phyloP scores from a whole-genome alignment of 2,329 filamentous ascomycete genomes.

The Teratosphaeriaceae sp. region DNA sequence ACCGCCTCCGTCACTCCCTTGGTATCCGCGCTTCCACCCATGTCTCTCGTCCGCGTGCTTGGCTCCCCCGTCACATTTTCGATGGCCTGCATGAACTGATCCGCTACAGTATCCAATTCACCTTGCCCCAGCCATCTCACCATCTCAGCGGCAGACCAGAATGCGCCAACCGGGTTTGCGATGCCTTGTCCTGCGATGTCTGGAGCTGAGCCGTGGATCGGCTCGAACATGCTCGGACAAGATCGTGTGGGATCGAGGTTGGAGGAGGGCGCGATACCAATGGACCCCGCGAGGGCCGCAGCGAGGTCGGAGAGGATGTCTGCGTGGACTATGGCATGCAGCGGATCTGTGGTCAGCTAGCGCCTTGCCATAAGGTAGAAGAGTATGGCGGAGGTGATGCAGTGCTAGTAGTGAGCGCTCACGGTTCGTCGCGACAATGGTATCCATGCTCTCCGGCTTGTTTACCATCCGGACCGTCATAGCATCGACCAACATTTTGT shows the following conservation, averaged over 20 bases:
- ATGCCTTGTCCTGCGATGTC: slow-evolving; percentile 59
- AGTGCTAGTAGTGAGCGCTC: slow-evolving; percentile 28
- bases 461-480: slow-evolving; percentile 46
- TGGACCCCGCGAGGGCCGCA: slow-evolving; percentile 62
- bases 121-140: slow-evolving; percentile 53
- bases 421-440: slow-evolving; percentile 45
- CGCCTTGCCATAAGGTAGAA: too few species aligned
- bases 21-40: slow-evolving; percentile 52
- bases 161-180: slow-evolving; percentile 58
- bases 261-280: slow-evolving; percentile 65
- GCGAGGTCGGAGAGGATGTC: slow-evolving; percentile 58
- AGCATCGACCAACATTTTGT: slow-evolving; percentile 46
- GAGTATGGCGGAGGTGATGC: too few species aligned
- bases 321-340: slow-evolving; percentile 27
- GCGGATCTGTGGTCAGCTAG: too few species aligned
- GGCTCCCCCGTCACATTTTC: slow-evolving; percentile 51
- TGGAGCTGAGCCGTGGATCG: slow-evolving; percentile 57
- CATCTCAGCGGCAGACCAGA: slow-evolving; percentile 66
- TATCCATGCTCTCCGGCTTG: slow-evolving; percentile 39
- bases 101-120: slow-evolving; percentile 46
- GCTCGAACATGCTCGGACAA: slow-evolving; percentile 57
- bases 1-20: slow-evolving; percentile 54
- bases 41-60: slow-evolving; percentile 51
- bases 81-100: slow-evolving; percentile 51
- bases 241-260: slow-evolving; percentile 59